Evolutionary conservation across 2,329 filamentous ascomycete species (phyloP).

Genomic region (Clonostachys rosea): DNA sequence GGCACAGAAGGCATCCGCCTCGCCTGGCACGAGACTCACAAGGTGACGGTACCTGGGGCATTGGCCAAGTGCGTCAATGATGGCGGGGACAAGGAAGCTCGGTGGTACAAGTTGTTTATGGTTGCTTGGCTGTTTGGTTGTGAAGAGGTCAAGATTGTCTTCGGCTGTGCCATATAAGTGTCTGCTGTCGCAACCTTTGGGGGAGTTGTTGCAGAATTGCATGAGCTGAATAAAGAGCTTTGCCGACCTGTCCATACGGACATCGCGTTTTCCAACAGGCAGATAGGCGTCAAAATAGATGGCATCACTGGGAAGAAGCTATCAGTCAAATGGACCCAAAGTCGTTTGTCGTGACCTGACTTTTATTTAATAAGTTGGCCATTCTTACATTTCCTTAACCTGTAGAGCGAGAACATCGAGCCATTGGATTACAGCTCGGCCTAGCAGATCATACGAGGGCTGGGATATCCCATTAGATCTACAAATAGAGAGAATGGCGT

Average conservation of each 20-base stretch:
- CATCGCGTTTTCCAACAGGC: conserved; percentile 59
- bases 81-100: conserved; percentile 73
- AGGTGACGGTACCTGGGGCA: conserved; percentile 33
- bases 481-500: conserved; percentile 62
- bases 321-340: too few relatives aligned
- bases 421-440: conserved; percentile 53
- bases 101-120: conserved; percentile 37
- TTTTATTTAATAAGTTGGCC: too few relatives aligned
- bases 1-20: conserved; percentile 82
- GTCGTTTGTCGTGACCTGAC: too few relatives aligned
- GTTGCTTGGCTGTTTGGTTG: conserved; percentile 7
- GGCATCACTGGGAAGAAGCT: conserved; percentile 28
- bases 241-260: conserved; percentile 57
- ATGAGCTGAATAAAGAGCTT: conserved; percentile 49
- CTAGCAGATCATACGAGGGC: conserved; percentile 61
- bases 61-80: conserved; percentile 64
- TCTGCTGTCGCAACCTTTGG: neutral
- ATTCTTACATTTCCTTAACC: conserved; percentile 7
- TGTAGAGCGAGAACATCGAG: conserved; percentile 52
- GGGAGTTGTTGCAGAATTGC: neutral
- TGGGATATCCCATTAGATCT: conserved; percentile 43
- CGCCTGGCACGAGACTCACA: conserved; percentile 66
- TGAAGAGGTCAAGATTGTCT: conserved; percentile 14
- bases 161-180: neutral
- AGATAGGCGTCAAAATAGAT: conserved; percentile 87